Base-by-base conservation (phyloP, 495 filamentous ascomycete genomes). In the Daldinia childiae region DNA sequence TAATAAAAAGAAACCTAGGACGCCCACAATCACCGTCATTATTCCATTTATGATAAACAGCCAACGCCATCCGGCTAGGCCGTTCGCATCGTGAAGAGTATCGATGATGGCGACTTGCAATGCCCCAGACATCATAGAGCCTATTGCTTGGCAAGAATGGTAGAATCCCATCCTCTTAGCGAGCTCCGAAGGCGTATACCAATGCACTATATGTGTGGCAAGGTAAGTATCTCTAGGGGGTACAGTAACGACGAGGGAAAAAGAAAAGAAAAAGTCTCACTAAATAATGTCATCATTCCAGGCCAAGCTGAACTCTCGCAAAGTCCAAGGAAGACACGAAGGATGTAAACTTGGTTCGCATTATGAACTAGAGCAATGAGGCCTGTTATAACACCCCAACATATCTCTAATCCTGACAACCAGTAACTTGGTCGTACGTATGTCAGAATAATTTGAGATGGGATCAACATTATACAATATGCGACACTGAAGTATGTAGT, bases 61-160 rank as follows among this genome's bases (percentile, higher is more conserved):
- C 87, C 87, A 89, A 26, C 86, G 77, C 87, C 87, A 90, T 0
- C 87, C 88, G 0, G 80, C 72, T 0, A 88, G 58, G 0, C 87
- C 87, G 8, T 69, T 62, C 6, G 70, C 76, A 1, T 87, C 84
- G 26, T 87, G 74, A 36, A 89, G 73, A 19, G 79, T 82, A 24
- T 79, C 78, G 50, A 87, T 79, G 48, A 87, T 84, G 0, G 83
- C 85, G 1, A 85, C 84, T 64, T 88, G 86, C 39, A 90, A 78
- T 19, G 84, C 85, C 0, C 79, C 81, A 0, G 78, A 78, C 71
- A 82, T 65, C 80, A 82, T 79, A 3, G 74, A 75, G 0, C 80
- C 81, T 5, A 79, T 29, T 12, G 74, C 78, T 17, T 82, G 80
- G 51, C 79, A 81, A 7, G 82, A 80, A 57, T 79, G 79, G 58